Percentiles rank a stretch among this genome's conserved stretches.
Conservation (phyloP, 257 asterid species). For the Ocimum tenuiflorum region DNA sequence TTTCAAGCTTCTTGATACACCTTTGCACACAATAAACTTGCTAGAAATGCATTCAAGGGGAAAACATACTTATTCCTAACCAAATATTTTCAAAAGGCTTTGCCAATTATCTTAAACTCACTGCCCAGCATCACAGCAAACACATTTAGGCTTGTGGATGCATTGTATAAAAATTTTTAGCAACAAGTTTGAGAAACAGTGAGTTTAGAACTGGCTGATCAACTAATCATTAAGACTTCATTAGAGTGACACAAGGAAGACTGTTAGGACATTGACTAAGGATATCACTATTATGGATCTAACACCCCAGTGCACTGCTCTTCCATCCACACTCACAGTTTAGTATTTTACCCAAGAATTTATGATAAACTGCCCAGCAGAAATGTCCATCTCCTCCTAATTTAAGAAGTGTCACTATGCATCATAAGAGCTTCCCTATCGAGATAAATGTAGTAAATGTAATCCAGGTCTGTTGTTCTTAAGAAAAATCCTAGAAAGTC, state of each 20-base stretch:
- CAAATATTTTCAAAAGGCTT: neutral
- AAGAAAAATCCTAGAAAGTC: neutral
- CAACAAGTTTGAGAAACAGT: neutral
- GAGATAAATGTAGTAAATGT: neutral
- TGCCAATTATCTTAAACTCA: neutral
- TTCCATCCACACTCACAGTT: neutral
- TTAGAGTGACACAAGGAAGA: neutral
- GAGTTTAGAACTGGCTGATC: neutral
- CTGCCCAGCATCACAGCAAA: neutral
- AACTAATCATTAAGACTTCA: neutral
- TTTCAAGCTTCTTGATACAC: neutral
- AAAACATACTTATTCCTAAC: neutral
- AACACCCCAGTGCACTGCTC: neutral
- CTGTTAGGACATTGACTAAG: neutral
- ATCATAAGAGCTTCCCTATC: neutral
- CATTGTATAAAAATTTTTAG: neutral
- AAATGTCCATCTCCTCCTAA: neutral
- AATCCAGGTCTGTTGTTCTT: neutral
- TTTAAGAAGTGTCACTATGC: neutral
- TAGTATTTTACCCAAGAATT: neutral
- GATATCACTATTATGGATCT: neutral
- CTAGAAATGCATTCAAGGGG: neutral
- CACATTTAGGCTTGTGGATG: neutral
- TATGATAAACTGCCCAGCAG: neutral
- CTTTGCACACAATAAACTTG: neutral